phyloP scores from a whole-genome alignment of 2,329 filamentous ascomycete genomes.

The Magnaporthiopsis rhizophila region DNA sequence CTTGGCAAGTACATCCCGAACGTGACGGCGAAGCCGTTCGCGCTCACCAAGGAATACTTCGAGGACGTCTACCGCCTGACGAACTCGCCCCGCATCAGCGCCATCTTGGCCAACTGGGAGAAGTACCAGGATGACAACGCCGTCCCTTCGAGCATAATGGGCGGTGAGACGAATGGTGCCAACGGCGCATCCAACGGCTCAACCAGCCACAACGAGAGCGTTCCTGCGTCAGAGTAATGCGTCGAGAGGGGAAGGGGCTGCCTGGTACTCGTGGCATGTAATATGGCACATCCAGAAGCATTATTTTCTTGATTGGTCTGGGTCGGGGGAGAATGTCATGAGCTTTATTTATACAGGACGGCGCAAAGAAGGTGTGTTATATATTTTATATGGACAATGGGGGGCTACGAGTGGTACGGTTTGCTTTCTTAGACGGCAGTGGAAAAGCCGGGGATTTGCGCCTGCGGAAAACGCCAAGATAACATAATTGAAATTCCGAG shows the following conservation, averaged over 20 bases:
- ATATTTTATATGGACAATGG: background rate
- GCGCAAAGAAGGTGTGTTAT: background rate
- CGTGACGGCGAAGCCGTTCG: conserved; percentile 92
- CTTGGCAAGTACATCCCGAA: conserved; percentile 99
- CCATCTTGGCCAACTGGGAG: conserved; percentile 81
- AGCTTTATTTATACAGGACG: background rate
- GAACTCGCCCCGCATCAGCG: conserved; percentile 69
- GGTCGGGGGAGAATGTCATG: background rate
- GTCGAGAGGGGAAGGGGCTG: background rate
- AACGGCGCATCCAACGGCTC: conserved; percentile 14
- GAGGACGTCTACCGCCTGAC: conserved; percentile 96
- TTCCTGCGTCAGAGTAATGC: background rate
- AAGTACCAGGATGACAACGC: conserved; percentile 52
- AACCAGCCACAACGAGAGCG: background rate
- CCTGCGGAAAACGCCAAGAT: background rate
- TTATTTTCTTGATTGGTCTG: background rate
- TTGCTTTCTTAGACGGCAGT: background rate
- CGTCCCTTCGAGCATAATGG: conserved; percentile 12
- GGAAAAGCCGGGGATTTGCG: background rate
- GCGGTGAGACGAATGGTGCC: conserved; percentile 26
- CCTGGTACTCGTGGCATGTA: background rate
- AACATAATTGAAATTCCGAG: background rate
- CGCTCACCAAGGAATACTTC: conserved; percentile 96
- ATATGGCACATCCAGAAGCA: background rate
- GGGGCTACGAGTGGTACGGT: background rate